Evolutionary conservation across 495 filamentous ascomycete genomes (phyloP), one percentile per base, ranked within the genome.

Genomic region (Parmelia sp.): DNA sequence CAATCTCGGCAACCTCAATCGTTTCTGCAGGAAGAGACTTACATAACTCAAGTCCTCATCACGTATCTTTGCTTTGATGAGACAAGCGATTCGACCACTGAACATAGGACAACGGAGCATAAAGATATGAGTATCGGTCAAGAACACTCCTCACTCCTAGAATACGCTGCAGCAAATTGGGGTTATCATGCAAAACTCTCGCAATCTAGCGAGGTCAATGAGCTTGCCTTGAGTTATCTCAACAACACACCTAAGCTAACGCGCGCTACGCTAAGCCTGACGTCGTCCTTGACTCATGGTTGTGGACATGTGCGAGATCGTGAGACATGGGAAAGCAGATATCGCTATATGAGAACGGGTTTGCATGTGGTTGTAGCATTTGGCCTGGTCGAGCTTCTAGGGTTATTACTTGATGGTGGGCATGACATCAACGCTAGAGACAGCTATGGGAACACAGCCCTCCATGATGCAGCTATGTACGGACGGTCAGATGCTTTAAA

Each of bases 1-100:
- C 71, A 79, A 37, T 65, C 68, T 35, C 77, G 65, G 17, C 69
- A 61, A 64, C 44, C 37, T n/a, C n/a, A 35, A 4, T 14, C 21
- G 2, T 63, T 57, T 49, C n/a, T 39, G 4, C n/a, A 65, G 29
- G 63, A 40, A 4, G 58, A 65, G 21, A 57, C 40, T n/a, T 27
- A 53, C 44, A 68, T 70, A n/a, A 62, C 63, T 9, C 62, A 59
- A 9, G 42, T 51, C 15, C 65, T 62, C 49, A 33, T 70, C 6
- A 69, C 67, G 1, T 70, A 69, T 49, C 55, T 70, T 3, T 63
- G 27, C 45, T 58, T 66, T 21, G 62, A 64, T 37, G 15, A 58
- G n/a, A 57, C 51, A 35, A 45, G 11, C 36, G 60, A 44, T 3
- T 35, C 56, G 0, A 39, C 17, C 31, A 40, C 17, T 27, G 60